These are phyloP conservation scores for Madurella mycetomatis DNA, from an alignment of 2,329 filamentous ascomycete species.

Conservation along the genomic window DNA sequence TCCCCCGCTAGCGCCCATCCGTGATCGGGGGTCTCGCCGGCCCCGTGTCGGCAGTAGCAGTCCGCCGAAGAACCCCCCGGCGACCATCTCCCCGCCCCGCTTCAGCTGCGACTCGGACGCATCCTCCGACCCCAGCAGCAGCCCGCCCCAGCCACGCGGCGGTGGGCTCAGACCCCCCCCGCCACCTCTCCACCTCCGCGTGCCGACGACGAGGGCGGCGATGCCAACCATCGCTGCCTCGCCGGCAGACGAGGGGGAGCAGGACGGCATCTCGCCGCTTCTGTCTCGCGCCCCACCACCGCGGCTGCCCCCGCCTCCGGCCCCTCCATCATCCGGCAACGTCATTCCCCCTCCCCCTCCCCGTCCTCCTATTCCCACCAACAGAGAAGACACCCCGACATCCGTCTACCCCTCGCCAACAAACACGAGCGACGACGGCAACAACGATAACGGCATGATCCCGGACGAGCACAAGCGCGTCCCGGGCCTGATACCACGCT, in stretches of 20 bases:
- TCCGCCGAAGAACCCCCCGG: neutral
- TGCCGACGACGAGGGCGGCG: neutral
- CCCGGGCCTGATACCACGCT: constrained; percentile 16
- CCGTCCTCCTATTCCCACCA: neutral
- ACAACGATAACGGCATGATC: constrained; percentile 8
- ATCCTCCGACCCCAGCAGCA: constrained; percentile 13
- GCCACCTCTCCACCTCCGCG: constrained; percentile 8
- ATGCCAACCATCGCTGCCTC: constrained; percentile 13
- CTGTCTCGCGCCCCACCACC: constrained; percentile 17
- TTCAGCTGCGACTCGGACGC: constrained; percentile 20
- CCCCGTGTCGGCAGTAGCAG: neutral
- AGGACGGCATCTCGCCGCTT: constrained; percentile 21
- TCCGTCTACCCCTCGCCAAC: no score
- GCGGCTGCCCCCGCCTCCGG: neutral
- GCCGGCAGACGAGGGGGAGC: constrained; percentile 11
- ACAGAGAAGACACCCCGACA: neutral
- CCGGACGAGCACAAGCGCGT: constrained; percentile 20
- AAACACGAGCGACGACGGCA: no score
- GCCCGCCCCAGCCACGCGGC: constrained; percentile 15
- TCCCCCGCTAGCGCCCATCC: constrained; percentile 25
- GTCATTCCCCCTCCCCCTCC: neutral
- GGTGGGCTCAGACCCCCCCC: constrained; percentile 13
- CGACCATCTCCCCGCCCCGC: constrained; percentile 9
- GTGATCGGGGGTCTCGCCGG: constrained; percentile 5
- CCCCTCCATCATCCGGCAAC: neutral